These are phyloP conservation scores for Syzygium jambos DNA, from an alignment of 345 rosid genomes.

Conservation along the genomic window DNA sequence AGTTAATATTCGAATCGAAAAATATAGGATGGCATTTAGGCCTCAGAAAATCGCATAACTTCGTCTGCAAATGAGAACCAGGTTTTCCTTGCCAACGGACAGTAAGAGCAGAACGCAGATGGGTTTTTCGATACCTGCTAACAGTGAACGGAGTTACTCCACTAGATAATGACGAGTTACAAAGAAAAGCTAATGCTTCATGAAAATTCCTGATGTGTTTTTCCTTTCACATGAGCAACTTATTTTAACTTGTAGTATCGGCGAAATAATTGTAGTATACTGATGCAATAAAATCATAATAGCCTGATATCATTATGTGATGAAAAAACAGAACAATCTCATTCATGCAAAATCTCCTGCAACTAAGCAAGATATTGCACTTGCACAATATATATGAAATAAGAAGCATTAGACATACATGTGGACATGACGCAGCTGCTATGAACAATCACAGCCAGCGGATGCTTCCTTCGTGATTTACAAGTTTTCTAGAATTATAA, in stretches of 20 bases:
- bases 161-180: neutral
- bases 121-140: slow-evolving; percentile 60
- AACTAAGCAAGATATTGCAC: neutral
- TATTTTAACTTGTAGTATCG: neutral
- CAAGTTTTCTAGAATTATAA: neutral
- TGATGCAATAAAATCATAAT: neutral
- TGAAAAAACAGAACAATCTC: neutral
- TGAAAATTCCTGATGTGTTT: neutral
- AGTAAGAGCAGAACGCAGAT: slow-evolving; percentile 53
- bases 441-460: neutral
- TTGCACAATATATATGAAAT: neutral
- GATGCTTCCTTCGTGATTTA: neutral
- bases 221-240: neutral
- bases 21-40: slow-evolving; percentile 80
- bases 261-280: neutral
- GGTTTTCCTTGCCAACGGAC: slow-evolving; percentile 56
- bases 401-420: neutral
- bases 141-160: neutral
- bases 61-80: slow-evolving; percentile 22
- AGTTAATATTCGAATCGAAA: slow-evolving; percentile 72
- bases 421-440: neutral
- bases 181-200: neutral
- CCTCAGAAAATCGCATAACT: slow-evolving; percentile 43
- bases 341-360: neutral
- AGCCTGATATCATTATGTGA: neutral